Evolutionary conservation across 257 asterid species (phyloP).

Genomic region (Buddleja alternifolia): DNA sequence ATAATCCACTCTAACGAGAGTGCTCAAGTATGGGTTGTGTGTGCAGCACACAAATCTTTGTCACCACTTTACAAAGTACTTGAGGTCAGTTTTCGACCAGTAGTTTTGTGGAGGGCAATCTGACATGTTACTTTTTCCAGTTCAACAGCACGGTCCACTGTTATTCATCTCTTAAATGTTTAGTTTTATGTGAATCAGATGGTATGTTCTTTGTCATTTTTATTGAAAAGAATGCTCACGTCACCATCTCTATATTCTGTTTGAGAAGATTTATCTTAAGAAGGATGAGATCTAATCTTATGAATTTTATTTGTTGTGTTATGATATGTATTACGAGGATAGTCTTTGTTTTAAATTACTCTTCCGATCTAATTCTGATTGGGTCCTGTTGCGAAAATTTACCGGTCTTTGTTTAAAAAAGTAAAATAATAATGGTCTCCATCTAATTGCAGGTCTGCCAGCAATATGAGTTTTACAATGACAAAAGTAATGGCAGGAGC

Average conservation of each 20-base stretch:
- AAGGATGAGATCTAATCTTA: not conserved
- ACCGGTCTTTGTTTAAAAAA: not conserved
- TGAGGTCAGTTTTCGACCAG: constrained; percentile 5
- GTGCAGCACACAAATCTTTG: constrained; percentile 3
- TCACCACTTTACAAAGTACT: not conserved
- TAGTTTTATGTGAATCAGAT: not conserved
- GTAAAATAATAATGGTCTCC: constrained; percentile 1
- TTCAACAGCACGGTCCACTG: not conserved
- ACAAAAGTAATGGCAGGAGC: constrained; percentile 69
- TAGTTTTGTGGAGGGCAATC: not conserved
- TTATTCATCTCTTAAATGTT: not conserved
- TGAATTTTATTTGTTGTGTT: constrained; percentile 7
- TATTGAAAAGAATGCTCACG: not conserved
- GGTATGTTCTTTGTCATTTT: constrained; percentile 4
- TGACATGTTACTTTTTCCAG: constrained; percentile 3
- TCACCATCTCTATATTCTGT: not conserved
- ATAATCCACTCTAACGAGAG: not conserved
- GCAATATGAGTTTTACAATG: constrained; percentile 87
- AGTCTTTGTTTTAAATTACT: constrained; percentile 10
- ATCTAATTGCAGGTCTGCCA: constrained; percentile 80
- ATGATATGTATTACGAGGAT: constrained; percentile 9
- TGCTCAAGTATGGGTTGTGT: not conserved
- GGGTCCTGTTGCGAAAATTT: constrained; percentile 16
- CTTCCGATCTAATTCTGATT: not conserved
- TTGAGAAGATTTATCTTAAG: constrained; percentile 5